Conservation (phyloP, 257 asterid species). For the Plantago major region DNA sequence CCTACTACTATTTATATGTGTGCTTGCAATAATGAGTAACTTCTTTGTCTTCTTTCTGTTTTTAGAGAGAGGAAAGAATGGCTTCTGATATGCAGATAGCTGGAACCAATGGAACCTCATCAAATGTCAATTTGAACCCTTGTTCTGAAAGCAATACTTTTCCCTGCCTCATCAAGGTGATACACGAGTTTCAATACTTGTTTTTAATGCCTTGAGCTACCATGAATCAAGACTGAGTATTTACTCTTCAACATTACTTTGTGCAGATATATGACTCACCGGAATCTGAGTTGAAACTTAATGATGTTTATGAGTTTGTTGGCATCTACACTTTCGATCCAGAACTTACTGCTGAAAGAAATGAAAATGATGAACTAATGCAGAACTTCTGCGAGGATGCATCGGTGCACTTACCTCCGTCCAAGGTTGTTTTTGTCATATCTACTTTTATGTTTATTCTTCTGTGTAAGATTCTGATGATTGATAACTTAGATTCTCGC, state of each 20-base stretch:
- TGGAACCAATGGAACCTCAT: constrained; percentile 31
- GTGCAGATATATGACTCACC: constrained; percentile 76
- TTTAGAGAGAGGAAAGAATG: constrained; percentile 54
- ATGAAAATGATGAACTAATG: constrained; percentile 37
- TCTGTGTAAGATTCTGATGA: neutral
- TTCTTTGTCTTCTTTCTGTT: constrained; percentile 13
- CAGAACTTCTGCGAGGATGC: constrained; percentile 50
- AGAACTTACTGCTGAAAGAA: constrained; percentile 37
- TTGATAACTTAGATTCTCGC: neutral
- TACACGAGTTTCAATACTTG: neutral
- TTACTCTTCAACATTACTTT: constrained; percentile 18
- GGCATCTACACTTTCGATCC: constrained; percentile 72
- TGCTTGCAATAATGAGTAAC: constrained; percentile 4
- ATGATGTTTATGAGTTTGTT: constrained; percentile 86
- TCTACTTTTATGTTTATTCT: neutral
- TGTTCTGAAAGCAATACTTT: constrained; percentile 36
- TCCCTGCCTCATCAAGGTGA: constrained; percentile 84
- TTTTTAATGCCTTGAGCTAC: neutral
- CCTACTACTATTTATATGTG: neutral
- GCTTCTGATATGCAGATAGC: constrained; percentile 32
- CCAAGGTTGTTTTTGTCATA: constrained; percentile 45
- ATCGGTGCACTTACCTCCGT: constrained; percentile 43
- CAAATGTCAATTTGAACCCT: constrained; percentile 31
- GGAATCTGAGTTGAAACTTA: constrained; percentile 71
- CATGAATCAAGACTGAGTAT: constrained; percentile 6